These are phyloP conservation scores for Coemansia sp. DNA, from an alignment of 192 early-diverging fungal genomes.

Conservation along the genomic window DNA sequence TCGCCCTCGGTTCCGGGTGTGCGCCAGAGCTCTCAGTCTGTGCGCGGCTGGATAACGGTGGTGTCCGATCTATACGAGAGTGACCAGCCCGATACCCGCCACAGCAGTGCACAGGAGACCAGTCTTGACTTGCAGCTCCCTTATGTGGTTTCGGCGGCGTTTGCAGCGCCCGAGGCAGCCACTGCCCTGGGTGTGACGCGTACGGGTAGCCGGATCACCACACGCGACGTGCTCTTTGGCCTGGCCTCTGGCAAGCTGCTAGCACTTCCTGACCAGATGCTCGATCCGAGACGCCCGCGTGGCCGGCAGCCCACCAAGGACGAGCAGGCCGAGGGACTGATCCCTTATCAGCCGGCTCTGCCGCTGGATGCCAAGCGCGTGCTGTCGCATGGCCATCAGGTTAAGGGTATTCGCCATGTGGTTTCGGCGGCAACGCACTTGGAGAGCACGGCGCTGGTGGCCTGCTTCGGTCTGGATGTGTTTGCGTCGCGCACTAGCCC, in stretches of 20 bases:
- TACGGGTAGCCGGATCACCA: slow-evolving; percentile 83
- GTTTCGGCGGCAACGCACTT: slow-evolving; percentile 71
- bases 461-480: slow-evolving; percentile 86
- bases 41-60: slow-evolving; percentile 74
- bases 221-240: slow-evolving; percentile 73
- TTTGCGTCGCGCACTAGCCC: slow-evolving; percentile 83
- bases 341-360: slow-evolving; percentile 70
- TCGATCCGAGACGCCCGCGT: slow-evolving; percentile 82
- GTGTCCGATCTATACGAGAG: slow-evolving; percentile 88
- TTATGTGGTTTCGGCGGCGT: slow-evolving; percentile 69
- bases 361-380: slow-evolving; percentile 72
- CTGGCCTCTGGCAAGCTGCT: slow-evolving; percentile 41
- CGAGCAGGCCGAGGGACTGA: slow-evolving; percentile 85
- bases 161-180: slow-evolving; percentile 69
- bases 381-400: slow-evolving; percentile 65
- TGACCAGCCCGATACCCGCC: slow-evolving; percentile 60
- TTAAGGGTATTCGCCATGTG: slow-evolving; percentile 67
- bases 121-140: slow-evolving; percentile 70
- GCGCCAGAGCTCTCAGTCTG: slow-evolving; percentile 9
- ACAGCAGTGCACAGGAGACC: slow-evolving; percentile 70
- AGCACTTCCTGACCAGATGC: slow-evolving; percentile 52
- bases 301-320: slow-evolving; percentile 61
- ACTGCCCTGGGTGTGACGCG: slow-evolving; percentile 78
- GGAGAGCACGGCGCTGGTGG: slow-evolving; percentile 91
- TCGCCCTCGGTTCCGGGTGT: slow-evolving; percentile 17